Evolutionary conservation across 139 green algal genomes (phyloP).

Genomic region (Closterium sp.): DNA sequence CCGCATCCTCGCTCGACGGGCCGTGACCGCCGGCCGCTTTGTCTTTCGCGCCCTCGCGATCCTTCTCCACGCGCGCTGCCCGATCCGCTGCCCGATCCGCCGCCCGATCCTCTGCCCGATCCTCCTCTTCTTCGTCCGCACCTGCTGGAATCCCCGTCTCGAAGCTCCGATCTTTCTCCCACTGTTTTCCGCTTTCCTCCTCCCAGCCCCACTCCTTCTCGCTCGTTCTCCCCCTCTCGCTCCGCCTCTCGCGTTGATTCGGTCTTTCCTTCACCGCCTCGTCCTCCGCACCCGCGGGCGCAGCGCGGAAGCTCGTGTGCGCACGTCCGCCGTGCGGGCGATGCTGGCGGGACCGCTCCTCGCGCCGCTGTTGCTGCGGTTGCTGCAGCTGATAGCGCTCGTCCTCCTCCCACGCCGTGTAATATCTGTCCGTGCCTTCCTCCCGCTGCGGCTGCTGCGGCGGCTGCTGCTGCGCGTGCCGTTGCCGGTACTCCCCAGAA

Average conservation of each 20-base stretch:
- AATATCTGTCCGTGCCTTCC: not conserved
- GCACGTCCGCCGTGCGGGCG: not conserved
- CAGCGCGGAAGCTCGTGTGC: not conserved
- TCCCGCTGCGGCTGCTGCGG: not conserved
- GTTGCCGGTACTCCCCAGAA: not conserved
- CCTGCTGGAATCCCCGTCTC: not conserved
- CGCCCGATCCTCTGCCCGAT: too few relatives aligned
- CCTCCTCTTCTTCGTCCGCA: not conserved
- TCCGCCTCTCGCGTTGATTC: constrained; percentile 3
- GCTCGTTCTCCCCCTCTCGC: not conserved
- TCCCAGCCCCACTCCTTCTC: not conserved
- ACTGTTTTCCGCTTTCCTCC: not conserved
- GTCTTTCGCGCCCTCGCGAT: not conserved
- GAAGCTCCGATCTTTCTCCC: not conserved
- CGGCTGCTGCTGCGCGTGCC: not conserved
- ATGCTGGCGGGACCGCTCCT: not conserved
- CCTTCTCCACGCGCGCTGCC: not conserved
- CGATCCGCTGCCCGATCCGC: too few relatives aligned
- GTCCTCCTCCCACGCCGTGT: not conserved
- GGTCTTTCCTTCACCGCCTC: not conserved
- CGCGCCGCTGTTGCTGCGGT: not conserved
- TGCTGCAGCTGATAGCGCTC: not conserved
- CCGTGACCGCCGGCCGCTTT: not conserved
- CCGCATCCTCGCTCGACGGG: not conserved
- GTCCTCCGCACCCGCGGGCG: not conserved